phyloP scores from a whole-genome alignment of 202 grass and related monocot species.

The Schoenoplectus tabernaemontani region DNA sequence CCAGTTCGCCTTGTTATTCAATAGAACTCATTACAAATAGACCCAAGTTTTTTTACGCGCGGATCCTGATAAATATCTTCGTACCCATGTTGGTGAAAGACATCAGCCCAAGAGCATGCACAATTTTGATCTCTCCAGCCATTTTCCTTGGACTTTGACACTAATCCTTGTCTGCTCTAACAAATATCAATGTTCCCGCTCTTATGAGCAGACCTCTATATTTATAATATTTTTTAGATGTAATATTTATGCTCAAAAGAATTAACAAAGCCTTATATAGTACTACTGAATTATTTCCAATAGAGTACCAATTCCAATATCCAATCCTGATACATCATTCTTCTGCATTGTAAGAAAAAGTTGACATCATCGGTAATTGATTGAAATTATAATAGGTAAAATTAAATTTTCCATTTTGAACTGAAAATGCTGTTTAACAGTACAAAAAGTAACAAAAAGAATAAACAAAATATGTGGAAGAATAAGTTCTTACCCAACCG shows the following conservation, averaged over 20 bases:
- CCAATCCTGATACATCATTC: conserved; percentile 79
- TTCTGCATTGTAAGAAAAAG: conserved; percentile 65
- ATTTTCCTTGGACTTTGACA: too few relatives aligned
- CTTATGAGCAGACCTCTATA: too few relatives aligned
- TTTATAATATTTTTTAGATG: too few relatives aligned
- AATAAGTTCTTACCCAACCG: conserved; percentile 54
- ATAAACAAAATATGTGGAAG: conserved; percentile 10
- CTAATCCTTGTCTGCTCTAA: too few relatives aligned
- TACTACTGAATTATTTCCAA: conserved; percentile 48
- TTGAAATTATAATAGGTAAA: conserved; percentile 2
- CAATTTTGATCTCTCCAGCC: background rate
- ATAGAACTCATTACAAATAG: background rate
- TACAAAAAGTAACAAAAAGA: background rate
- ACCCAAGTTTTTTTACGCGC: background rate
- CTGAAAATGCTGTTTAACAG: background rate
- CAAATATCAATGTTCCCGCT: too few relatives aligned
- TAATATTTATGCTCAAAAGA: too few relatives aligned
- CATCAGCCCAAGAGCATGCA: too few relatives aligned
- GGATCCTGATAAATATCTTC: too few relatives aligned
- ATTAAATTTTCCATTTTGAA: background rate
- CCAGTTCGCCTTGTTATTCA: too few relatives aligned
- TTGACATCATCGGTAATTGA: conserved; percentile 29
- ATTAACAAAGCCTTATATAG: too few relatives aligned
- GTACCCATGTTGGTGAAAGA: too few relatives aligned
- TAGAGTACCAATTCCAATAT: conserved; percentile 90